These are phyloP conservation scores for Termitomyces sp. DNA, from an alignment of 768 basidiomycete species.

Conservation along the genomic window DNA sequence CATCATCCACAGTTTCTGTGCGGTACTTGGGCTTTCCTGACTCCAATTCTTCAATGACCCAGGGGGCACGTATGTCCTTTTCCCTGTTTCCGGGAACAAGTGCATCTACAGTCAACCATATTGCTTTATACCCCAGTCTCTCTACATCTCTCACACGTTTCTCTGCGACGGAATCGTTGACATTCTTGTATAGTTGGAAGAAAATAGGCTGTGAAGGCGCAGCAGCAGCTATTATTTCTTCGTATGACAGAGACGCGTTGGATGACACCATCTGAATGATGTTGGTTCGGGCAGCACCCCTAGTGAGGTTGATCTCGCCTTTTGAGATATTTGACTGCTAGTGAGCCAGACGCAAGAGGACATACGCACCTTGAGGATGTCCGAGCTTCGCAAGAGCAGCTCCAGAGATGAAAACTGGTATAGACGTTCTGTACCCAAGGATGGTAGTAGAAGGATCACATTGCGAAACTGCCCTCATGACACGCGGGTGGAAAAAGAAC, in stretches of 20 bases:
- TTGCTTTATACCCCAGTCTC: conserved; percentile 73
- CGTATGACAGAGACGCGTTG: conserved; percentile 66
- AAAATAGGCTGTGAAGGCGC: conserved; percentile 57
- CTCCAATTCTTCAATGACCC: conserved; percentile 52
- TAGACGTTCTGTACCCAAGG: conserved; percentile 61
- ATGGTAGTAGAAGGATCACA: conserved; percentile 70
- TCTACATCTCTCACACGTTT: conserved; percentile 68
- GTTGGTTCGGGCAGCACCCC: conserved; percentile 54
- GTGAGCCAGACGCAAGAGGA: not conserved
- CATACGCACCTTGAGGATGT: conserved; percentile 60
- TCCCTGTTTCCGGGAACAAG: conserved; percentile 80
- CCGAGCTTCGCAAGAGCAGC: conserved; percentile 84
- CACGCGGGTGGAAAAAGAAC: conserved; percentile 83
- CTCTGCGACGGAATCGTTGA: conserved; percentile 58
- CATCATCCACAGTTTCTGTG: conserved; percentile 27
- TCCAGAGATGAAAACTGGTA: conserved; percentile 81
- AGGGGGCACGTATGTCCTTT: conserved; percentile 60
- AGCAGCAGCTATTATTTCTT: conserved; percentile 54
- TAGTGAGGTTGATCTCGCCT: conserved; percentile 81
- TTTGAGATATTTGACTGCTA: not conserved
- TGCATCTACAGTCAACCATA: conserved; percentile 90
- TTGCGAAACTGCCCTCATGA: conserved; percentile 60
- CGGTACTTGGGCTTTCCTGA: conserved; percentile 22
- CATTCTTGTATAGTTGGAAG: conserved; percentile 86
- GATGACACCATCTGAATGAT: conserved; percentile 86